Conservation (phyloP, 805 yeast species). For the Starmerella apis region DNA sequence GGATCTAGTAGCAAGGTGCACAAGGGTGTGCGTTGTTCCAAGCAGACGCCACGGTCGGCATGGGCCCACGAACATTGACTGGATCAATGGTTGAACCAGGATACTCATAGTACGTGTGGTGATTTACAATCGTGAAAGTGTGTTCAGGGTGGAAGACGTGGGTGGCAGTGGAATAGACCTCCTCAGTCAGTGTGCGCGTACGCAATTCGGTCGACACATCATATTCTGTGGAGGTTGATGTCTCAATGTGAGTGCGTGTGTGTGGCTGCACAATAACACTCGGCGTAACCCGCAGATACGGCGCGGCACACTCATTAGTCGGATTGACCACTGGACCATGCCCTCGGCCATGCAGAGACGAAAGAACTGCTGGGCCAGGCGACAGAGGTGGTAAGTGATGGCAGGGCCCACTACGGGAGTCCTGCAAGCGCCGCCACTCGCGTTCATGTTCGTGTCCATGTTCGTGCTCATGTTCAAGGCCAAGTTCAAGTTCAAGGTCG, state of each 20-base stretch:
- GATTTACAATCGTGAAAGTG: constrained; percentile 14
- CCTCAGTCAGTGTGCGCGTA: constrained; percentile 19
- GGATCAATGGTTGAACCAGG: constrained; percentile 20
- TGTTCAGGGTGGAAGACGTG: constrained; percentile 13
- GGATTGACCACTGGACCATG: neutral
- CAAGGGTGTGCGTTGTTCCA: neutral
- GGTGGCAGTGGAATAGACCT: constrained; percentile 8
- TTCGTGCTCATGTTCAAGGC: neutral
- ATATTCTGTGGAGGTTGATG: constrained; percentile 12
- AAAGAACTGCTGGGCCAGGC: too few species aligned
- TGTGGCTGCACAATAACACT: constrained; percentile 6
- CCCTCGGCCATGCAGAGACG: neutral
- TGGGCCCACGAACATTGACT: constrained; percentile 2
- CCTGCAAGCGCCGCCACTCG: neutral
- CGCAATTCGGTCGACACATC: constrained; percentile 2
- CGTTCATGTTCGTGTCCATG: neutral
- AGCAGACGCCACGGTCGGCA: neutral
- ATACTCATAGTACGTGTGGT: constrained; percentile 14
- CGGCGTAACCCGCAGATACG: constrained; percentile 19
- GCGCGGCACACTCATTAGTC: neutral
- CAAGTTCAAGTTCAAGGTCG: neutral
- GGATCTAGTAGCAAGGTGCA: neutral
- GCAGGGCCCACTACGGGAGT: neutral
- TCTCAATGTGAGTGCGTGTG: constrained; percentile 14
- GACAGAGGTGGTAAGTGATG: too few species aligned